Base-by-base conservation (phyloP, 2,329 filamentous ascomycete genomes). In the Sporothrix protearum region DNA sequence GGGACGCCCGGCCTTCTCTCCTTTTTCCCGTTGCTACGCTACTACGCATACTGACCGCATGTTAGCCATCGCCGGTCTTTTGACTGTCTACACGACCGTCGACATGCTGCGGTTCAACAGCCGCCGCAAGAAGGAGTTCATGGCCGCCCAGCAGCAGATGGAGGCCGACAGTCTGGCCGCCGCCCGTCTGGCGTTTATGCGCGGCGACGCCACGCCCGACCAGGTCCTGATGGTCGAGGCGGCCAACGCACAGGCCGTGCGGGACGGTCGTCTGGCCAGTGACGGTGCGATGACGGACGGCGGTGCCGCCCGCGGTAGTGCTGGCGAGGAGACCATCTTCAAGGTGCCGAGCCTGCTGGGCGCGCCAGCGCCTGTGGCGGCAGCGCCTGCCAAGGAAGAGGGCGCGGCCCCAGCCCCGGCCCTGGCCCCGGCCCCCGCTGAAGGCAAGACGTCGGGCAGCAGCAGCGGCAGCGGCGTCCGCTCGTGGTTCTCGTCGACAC, bases 51-150 rank as follows among this genome's bases (percentile, higher is more conserved):
- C 19, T 28, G 12, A 55, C 51, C 1, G 5, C 7, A 8, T 72
- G n/a, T n/a, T n/a, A 88, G 86, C 82, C 67, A 81, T 89, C 73
- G 86, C 86, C 73, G 82, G 83, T 74, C 81, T 88, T 36, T 82
- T 87, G 53, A 88, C 86, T 70, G 80, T 84, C 73, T 89, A 88
- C 81, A 87, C 87, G 47, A 85, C 87, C 22, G 85, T 83, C 81
- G 87, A 89, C 79, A 89, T 89, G 87, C 82, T 88, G 73, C 81
- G 83, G 70, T 86, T 86, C 79, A 89, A 89, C 82, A 85, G 85
- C 76, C 84, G 85, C 80, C 86, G 87, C 76, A 86, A 86, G 77
- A 81, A 80, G 77, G 87, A 89, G 78, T 89, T 88, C 82, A 77
- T 85, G 76, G 84, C 86, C 72, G 82, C 86, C 70, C 86, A 88